A percentile compares a stretch with the other conserved stretches of the same genome.
Conservation (phyloP, 129 eudicot genomes). For the Flaveria ramosissima region DNA sequence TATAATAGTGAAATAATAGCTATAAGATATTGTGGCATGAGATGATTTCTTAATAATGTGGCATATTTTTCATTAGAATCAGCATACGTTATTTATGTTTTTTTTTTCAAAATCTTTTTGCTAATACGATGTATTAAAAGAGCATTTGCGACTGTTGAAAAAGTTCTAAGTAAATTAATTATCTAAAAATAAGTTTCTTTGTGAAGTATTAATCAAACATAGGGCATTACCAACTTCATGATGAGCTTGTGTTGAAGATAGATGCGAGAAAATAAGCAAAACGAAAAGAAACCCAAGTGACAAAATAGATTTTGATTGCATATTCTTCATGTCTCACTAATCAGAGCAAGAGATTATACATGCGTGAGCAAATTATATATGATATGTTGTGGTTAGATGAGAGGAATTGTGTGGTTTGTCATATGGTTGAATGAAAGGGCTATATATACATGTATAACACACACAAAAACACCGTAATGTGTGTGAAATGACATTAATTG, state of each 20-base stretch:
- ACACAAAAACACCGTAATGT: background rate
- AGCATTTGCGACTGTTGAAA: too few species aligned
- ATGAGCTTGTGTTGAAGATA: conserved; percentile 38
- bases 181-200: background rate
- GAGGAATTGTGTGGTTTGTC: conserved; percentile 18
- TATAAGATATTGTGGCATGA: too few species aligned
- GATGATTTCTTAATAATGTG: too few species aligned
- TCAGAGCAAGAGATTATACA: background rate
- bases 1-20: too few species aligned
- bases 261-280: conserved; percentile 27
- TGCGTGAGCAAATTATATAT: background rate
- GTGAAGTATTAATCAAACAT: background rate
- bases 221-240: conserved; percentile 56
- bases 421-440: conserved; percentile 2
- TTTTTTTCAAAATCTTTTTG: too few species aligned
- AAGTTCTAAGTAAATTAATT: too few species aligned
- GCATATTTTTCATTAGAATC: too few species aligned
- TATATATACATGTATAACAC: background rate
- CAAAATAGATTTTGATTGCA: conserved; percentile 28
- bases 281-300: conserved; percentile 32
- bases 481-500: background rate
- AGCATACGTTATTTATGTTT: too few species aligned
- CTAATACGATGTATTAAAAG: too few species aligned
- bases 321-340: conserved; percentile 21
- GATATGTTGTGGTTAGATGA: background rate